These are phyloP conservation scores for Erodium moschatum DNA, from an alignment of 441 rosid species.

Conservation along the genomic window DNA sequence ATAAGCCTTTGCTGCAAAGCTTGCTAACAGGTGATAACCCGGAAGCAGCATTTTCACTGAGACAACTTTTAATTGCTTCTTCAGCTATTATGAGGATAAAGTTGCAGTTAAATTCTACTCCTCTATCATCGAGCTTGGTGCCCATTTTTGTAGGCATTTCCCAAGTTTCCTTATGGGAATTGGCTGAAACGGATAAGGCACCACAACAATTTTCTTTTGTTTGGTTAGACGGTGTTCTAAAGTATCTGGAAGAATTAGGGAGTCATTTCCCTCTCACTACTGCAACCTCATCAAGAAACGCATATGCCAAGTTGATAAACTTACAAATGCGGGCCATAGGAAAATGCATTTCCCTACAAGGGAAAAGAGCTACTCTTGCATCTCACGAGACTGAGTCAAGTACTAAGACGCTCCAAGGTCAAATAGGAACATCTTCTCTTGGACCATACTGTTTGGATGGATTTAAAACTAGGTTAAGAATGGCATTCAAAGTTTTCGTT, in stretches of 20 bases:
- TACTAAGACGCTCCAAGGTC: slow-evolving; percentile 36
- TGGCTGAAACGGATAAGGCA: slow-evolving; percentile 39
- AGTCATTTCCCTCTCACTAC: slow-evolving; percentile 37
- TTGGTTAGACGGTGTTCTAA: slow-evolving; percentile 79
- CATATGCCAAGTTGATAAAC: slow-evolving; percentile 51
- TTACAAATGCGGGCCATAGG: slow-evolving; percentile 68
- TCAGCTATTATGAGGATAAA: slow-evolving; percentile 66
- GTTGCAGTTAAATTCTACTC: slow-evolving; percentile 32
- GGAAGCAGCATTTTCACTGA: slow-evolving; percentile 50
- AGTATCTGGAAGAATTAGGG: slow-evolving; percentile 69
- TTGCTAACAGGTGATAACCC: slow-evolving; percentile 50
- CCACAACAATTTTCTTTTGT: slow-evolving; percentile 45
- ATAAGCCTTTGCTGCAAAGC: slow-evolving; percentile 36
- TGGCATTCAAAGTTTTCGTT: slow-evolving; percentile 54
- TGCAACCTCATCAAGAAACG: slow-evolving; percentile 26
- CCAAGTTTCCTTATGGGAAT: slow-evolving; percentile 45
- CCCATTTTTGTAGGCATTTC: slow-evolving; percentile 41
- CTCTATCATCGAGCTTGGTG: slow-evolving; percentile 38
- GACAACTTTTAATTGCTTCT: slow-evolving; percentile 62
- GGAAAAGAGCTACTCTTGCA: slow-evolving; percentile 62
- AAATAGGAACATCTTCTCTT: slow-evolving; percentile 30
- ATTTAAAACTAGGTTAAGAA: slow-evolving; percentile 56
- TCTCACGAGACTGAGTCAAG: slow-evolving; percentile 64
- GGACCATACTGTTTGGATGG: slow-evolving; percentile 43
- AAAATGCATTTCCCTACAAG: slow-evolving; percentile 73